Evolutionary conservation across 176 grass and related monocot species (phyloP), one percentile per base, ranked within the genome.

Genomic region (Eleusine indica): DNA sequence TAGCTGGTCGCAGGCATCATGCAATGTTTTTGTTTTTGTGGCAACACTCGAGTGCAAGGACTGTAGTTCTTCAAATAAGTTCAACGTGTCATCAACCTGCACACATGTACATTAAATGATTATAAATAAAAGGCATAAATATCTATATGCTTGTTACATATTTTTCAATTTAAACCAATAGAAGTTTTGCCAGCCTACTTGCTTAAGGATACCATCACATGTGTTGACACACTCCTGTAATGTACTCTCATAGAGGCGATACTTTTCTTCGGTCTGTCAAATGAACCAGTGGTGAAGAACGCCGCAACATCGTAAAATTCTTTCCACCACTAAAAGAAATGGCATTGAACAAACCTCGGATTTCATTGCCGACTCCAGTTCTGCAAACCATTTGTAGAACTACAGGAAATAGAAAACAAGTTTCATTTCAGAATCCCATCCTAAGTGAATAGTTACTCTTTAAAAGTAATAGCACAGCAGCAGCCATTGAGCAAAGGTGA

Each of bases 311-410:
- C 54, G 46, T 71, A 52, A 28, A 64, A 76, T 75, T 42, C 14
- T 44, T 70, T 80, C 44, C 15, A 39, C 70, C 39, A 78, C 37
- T 68, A 48, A 77, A 67, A 37, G 42, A 77, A 87, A 53, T 83
- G 49, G 37, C 54, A 86, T 15, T 56, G 65, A 66, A 89, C 89
- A 82, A 80, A 98, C 92, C 96, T 98, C 96, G 70, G 89, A 98
- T 83, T 98, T 98, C 96, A 95, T 98, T 76, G 85, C 88, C 53
- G 93, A 98, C 83, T 98, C 96, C 68, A 98, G 51, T 79, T 98
- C 91, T 71, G 91, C 84, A 88, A 94, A 98, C 96, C 96, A 98
- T 88, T 95, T 98, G 91, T 95, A 98, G 78, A 97, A 97, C 95
- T 97, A 74, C 81, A 93, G 48, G 75, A 70, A 28, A 16, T 19